Evolutionary conservation across 2,329 filamentous ascomycete species (phyloP), one percentile per base, ranked within the genome.

Genomic region (Diaporthe sp.): DNA sequence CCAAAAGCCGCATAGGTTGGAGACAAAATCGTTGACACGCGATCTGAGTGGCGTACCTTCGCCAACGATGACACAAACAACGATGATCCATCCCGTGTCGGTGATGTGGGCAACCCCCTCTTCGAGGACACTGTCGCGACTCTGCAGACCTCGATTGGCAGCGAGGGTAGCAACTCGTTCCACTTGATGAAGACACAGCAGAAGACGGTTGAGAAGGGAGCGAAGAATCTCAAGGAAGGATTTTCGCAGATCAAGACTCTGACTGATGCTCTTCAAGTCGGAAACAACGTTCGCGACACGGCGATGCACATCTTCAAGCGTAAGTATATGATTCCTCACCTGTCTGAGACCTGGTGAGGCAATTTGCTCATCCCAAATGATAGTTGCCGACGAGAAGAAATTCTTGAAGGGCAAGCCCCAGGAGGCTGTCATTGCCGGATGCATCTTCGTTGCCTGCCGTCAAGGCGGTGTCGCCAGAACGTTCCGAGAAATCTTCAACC

Each of bases 41-140:
- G 97, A 77, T 98, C 95, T 64, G 97, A 99, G 86, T 99, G 97
- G 97, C 95, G 97, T 82, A 99, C 97, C 0, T 99, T 99, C 86
- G 95, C 96, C 82, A 98, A 98, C 82, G 97, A 99, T 81, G 97
- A 99, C 82, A 95, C 98, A 83, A 95, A 95, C 81, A 96, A 94
- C 81, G 97, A 98, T 80, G 97, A 99, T 79, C 97, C 97, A 6
- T 98, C 95, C 75, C 97, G 97, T 95, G 96, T 99, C 78, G 97
- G 97, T 87, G 97, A 98, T 79, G 94, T 94, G 8, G 93, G 93
- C 76, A 98, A 98, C 81, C 93, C 95, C 71, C 92, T 99, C 57
- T 89, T 98, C 74, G 95, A 97, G 80, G 96, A 95, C 73, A 93
- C 95, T 10, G 75, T 76, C 19, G 75, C 73, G 25, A 77, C 95